Conservation (phyloP, 306 rosid genomes). For the Medicago ruthenica region DNA sequence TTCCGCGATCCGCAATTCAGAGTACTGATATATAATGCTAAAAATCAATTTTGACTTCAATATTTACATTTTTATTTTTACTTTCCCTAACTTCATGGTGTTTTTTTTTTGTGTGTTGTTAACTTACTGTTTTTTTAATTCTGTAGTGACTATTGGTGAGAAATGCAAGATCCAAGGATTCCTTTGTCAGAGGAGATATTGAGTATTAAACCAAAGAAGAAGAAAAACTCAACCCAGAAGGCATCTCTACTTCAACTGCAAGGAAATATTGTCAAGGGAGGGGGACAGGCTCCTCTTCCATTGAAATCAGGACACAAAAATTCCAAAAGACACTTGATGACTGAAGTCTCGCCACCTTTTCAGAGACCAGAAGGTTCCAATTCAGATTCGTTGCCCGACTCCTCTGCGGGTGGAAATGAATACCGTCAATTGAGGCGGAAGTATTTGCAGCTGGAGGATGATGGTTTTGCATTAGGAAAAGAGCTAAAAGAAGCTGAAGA, state of each 20-base stretch:
- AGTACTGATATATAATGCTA: not conserved
- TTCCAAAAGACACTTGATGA: conserved; percentile 61
- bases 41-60: conserved; percentile 1
- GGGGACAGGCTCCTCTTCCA: conserved; percentile 46
- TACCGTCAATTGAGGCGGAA: conserved; percentile 80
- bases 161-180: conserved; percentile 67
- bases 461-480: conserved; percentile 73
- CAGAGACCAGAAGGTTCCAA: conserved; percentile 80
- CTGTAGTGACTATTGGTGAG: conserved; percentile 41
- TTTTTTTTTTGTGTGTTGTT: not conserved
- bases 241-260: conserved; percentile 53
- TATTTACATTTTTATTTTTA: not conserved
- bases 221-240: conserved; percentile 57
- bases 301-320: conserved; percentile 60
- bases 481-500: conserved; percentile 72
- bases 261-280: conserved; percentile 55
- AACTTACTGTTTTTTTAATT: not conserved
- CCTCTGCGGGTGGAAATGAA: conserved; percentile 71
- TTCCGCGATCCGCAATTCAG: not conserved
- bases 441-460: conserved; percentile 80
- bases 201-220: conserved; percentile 63
- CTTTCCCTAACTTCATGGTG: conserved; percentile 4
- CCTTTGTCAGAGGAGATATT: conserved; percentile 59
- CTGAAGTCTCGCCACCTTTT: conserved; percentile 59
- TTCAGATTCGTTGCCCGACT: conserved; percentile 84